phyloP scores from a whole-genome alignment of 805 yeast species.

The Lipomyces mesembrius region DNA sequence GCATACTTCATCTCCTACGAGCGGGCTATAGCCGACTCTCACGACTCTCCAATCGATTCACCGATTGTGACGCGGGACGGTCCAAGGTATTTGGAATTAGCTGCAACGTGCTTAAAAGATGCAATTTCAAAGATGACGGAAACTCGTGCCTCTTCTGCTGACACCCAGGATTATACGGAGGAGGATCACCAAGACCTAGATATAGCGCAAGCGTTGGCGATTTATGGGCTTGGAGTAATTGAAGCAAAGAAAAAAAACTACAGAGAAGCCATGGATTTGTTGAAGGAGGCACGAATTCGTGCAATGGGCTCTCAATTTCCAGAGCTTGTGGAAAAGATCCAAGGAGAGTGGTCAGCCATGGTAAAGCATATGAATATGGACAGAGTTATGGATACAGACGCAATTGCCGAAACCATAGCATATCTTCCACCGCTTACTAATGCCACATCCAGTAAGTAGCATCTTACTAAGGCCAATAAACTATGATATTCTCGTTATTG shows the following conservation, averaged over 20 bases:
- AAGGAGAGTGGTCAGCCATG: conserved; percentile 65
- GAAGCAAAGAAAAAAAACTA: conserved; percentile 63
- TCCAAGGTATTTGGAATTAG: conserved; percentile 17
- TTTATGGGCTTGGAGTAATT: conserved; percentile 85
- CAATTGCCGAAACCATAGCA: conserved; percentile 18
- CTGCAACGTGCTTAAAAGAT: conserved; percentile 16
- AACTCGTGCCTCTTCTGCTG: conserved; percentile 26
- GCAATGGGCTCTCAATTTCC: conserved; percentile 69
- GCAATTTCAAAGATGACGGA: conserved; percentile 23
- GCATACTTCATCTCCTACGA: conserved; percentile 31
- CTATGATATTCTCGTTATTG: background rate
- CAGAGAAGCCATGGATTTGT: conserved; percentile 60
- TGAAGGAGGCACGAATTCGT: conserved; percentile 71
- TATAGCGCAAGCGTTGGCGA: conserved; percentile 76
- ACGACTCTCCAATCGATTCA: conserved; percentile 49
- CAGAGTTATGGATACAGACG: conserved; percentile 11
- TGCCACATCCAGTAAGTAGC: background rate
- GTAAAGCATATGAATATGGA: conserved; percentile 41
- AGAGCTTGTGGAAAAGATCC: conserved; percentile 66
- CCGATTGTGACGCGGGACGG: conserved; percentile 62
- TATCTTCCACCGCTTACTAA: background rate
- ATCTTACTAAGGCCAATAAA: background rate
- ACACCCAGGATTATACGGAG: conserved; percentile 30
- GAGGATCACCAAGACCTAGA: conserved; percentile 46
- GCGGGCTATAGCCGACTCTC: conserved; percentile 3